Percentiles rank a stretch among this genome's conserved stretches.
Evolutionary conservation across 2,329 filamentous ascomycete genomes (phyloP).

Genomic region (Alternaria longipes): DNA sequence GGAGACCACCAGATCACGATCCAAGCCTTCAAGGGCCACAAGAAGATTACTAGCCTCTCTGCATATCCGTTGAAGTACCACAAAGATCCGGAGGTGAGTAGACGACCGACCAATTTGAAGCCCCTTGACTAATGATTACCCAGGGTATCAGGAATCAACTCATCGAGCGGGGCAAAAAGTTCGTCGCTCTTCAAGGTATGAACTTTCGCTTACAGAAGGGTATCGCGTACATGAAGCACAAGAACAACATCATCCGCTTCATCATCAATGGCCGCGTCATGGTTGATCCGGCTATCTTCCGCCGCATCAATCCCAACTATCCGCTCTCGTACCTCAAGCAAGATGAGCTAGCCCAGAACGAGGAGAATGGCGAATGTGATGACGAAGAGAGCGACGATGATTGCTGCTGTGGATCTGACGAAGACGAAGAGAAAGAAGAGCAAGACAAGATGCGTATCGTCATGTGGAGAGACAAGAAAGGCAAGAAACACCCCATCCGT

Average conservation of each 20-base stretch:
- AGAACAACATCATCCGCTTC: slow-evolving; percentile 77
- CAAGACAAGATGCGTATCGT: slow-evolving; percentile 51
- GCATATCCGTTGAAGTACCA: slow-evolving; percentile 85
- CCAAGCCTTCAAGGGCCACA: slow-evolving; percentile 77
- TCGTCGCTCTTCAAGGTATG: slow-evolving; percentile 80
- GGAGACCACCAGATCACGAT: slow-evolving; percentile 76
- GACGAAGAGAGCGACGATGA: slow-evolving; percentile 56
- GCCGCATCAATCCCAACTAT: slow-evolving; percentile 87
- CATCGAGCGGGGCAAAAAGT: slow-evolving; percentile 84
- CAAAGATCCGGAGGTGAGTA: slow-evolving; percentile 66
- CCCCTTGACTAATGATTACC: background rate
- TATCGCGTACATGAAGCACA: slow-evolving; percentile 85
- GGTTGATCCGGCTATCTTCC: slow-evolving; percentile 84
- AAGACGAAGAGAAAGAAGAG: slow-evolving; percentile 37
- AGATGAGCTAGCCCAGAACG: slow-evolving; percentile 69
- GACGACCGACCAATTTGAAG: too few species aligned
- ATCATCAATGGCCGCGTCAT: slow-evolving; percentile 89
- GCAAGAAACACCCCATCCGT: slow-evolving; percentile 61
- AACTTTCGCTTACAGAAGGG: slow-evolving; percentile 86
- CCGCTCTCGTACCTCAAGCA: slow-evolving; percentile 77
- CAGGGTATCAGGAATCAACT: slow-evolving; percentile 69
- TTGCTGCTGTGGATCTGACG: slow-evolving; percentile 32
- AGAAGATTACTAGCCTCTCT: slow-evolving; percentile 80
- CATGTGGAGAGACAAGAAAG: slow-evolving; percentile 59
- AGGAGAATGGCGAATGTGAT: slow-evolving; percentile 59